Percentiles rank a stretch among this genome's conserved stretches.
Evolutionary conservation across 176 grass and related monocot genomes (phyloP).

Genomic region (Neostapfia colusana): DNA sequence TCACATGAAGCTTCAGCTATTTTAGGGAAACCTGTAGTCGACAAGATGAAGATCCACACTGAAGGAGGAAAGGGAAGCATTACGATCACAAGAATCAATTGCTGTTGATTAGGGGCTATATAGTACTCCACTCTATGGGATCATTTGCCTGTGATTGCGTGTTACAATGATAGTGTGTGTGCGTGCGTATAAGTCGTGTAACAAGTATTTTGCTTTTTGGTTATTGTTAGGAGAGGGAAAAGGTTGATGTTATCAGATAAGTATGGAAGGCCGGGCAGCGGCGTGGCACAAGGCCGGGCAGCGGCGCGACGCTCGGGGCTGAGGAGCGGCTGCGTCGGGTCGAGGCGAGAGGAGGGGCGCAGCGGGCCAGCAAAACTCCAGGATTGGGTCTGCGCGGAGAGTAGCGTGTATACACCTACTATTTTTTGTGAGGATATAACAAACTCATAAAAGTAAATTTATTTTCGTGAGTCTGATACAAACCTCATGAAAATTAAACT

Average conservation of each 20-base stretch:
- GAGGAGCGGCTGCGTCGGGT: no score
- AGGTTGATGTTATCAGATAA: not conserved
- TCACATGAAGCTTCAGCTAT: conserved; percentile 57
- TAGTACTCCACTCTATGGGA: not conserved
- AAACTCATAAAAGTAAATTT: no score
- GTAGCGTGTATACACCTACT: no score
- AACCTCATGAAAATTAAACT: no score
- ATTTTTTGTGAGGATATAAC: no score
- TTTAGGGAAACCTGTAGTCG: conserved; percentile 78
- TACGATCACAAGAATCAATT: conserved; percentile 84
- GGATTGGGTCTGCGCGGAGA: no score
- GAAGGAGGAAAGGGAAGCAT: conserved; percentile 84
- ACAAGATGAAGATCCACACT: conserved; percentile 84
- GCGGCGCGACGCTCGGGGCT: no score
- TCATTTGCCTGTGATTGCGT: conserved; percentile 23
- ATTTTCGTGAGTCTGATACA: no score
- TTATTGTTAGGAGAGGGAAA: conserved; percentile 1
- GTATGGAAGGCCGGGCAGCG: no score
- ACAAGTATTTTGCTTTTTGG: not conserved
- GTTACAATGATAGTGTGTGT: not conserved
- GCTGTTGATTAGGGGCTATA: not conserved
- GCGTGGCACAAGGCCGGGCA: no score
- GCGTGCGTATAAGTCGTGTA: not conserved
- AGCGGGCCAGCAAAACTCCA: no score
- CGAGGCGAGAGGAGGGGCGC: no score